These are phyloP conservation scores for Melastoma malabathricum DNA, from an alignment of 345 rosid genomes.

Conservation along the genomic window DNA sequence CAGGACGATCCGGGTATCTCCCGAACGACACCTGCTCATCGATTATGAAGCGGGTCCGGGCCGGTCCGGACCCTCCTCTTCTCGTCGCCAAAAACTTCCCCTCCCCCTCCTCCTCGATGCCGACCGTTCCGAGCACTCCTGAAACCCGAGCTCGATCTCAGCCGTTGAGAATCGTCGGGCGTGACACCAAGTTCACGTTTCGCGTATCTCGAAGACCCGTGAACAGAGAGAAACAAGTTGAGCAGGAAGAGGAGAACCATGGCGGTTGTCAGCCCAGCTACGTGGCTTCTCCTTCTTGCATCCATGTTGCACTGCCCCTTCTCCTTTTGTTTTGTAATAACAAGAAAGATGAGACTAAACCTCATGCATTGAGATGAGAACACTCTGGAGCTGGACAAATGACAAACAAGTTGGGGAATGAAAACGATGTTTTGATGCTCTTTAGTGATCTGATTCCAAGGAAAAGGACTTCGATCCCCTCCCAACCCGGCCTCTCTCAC, in stretches of 20 bases:
- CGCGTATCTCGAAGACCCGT: slow-evolving; percentile 12
- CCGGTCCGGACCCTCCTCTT: slow-evolving; percentile 50
- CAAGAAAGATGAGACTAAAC: too few species aligned
- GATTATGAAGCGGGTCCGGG: slow-evolving; percentile 56
- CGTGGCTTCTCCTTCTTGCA: too few species aligned
- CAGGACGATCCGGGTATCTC: not conserved
- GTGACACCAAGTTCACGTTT: slow-evolving; percentile 13
- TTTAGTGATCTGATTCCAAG: slow-evolving; percentile 2
- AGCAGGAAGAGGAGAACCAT: slow-evolving; percentile 16
- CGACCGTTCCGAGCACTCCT: slow-evolving; percentile 5
- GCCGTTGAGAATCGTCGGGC: slow-evolving; percentile 6
- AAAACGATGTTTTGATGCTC: slow-evolving; percentile 1
- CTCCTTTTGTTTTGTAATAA: too few species aligned
- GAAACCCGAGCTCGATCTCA: slow-evolving; percentile 4
- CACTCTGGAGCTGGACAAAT: too few species aligned
- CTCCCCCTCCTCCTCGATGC: slow-evolving; percentile 9
- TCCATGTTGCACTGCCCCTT: too few species aligned
- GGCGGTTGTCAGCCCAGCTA: too few species aligned
- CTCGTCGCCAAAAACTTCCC: slow-evolving; percentile 23
- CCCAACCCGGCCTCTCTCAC: too few species aligned
- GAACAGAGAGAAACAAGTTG: slow-evolving; percentile 11
- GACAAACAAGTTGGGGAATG: not conserved
- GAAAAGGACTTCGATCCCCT: not conserved
- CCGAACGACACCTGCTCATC: slow-evolving; percentile 10
- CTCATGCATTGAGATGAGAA: too few species aligned